Conservation (phyloP, 495 filamentous ascomycete species). For the Penicillium lagena region DNA sequence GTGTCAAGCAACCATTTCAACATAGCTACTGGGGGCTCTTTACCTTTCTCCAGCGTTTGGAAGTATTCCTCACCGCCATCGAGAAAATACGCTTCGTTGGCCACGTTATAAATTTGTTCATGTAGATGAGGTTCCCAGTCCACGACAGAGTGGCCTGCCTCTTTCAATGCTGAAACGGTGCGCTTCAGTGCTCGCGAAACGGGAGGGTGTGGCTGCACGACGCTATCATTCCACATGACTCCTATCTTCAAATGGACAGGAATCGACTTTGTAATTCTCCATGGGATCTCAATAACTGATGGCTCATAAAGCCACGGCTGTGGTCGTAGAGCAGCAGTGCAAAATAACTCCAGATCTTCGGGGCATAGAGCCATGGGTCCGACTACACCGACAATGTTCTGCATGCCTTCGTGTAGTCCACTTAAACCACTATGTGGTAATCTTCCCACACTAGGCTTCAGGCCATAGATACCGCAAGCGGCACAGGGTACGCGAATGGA, state of each 20-base stretch:
- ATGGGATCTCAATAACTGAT: constrained; percentile 15
- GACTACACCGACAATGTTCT: constrained; percentile 9
- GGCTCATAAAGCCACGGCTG: constrained; percentile 33
- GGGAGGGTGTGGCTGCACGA: constrained; percentile 48
- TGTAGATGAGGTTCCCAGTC: constrained; percentile 30
- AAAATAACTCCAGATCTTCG: too few species aligned
- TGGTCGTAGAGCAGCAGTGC: too few species aligned
- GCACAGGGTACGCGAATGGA: constrained; percentile 58
- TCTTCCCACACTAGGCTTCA: constrained; percentile 50
- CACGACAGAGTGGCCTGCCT: constrained; percentile 30
- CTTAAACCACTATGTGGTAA: neutral
- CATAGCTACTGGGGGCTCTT: constrained; percentile 52
- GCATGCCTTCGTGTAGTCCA: neutral
- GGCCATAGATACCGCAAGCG: constrained; percentile 56
- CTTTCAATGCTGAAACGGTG: constrained; percentile 29
- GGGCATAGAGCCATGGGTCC: constrained; percentile 34
- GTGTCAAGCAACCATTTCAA: too few species aligned
- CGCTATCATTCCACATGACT: constrained; percentile 46
- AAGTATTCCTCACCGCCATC: constrained; percentile 48
- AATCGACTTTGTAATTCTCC: constrained; percentile 45
- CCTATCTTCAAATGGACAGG: too few species aligned
- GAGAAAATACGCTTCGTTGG: constrained; percentile 45
- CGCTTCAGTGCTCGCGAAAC: constrained; percentile 33
- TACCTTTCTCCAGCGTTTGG: constrained; percentile 38
- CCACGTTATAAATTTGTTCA: constrained; percentile 15